Conservation (phyloP, 371 early-diverging fungal genomes). For the Lichtheimia hyalospora region DNA sequence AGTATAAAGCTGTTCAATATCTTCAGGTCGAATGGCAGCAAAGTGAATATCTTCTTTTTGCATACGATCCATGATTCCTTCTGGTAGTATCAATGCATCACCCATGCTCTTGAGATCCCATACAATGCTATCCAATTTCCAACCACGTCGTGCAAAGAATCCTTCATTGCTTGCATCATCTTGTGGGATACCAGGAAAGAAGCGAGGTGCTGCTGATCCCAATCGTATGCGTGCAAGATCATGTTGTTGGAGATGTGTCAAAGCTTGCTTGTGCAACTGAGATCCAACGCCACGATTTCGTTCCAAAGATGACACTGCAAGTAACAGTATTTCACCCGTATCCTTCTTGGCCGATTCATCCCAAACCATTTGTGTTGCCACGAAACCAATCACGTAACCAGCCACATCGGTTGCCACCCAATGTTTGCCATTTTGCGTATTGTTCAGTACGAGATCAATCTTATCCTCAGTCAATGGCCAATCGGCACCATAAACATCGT, state of each 20-base stretch:
- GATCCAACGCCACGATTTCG: conserved; percentile 36
- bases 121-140: conserved; percentile 16
- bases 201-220: conserved; percentile 48
- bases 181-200: conserved; percentile 47
- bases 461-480: conserved; percentile 33
- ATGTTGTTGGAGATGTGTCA: conserved; percentile 22
- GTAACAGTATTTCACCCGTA: conserved; percentile 32
- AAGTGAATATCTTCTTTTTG: conserved; percentile 34
- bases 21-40: conserved; percentile 23
- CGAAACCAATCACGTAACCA: conserved; percentile 35
- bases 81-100: conserved; percentile 24
- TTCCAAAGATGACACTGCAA: conserved; percentile 32
- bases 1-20: conserved; percentile 27
- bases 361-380: conserved; percentile 25
- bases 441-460: conserved; percentile 23
- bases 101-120: conserved; percentile 37
- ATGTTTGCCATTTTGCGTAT: conserved; percentile 17
- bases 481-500: conserved; percentile 8
- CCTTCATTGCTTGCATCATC: conserved; percentile 15
- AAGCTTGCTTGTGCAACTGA: conserved; percentile 26
- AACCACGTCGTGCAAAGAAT: conserved; percentile 44
- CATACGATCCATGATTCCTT: conserved; percentile 26
- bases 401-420: conserved; percentile 19
- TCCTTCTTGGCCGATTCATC: conserved; percentile 2
- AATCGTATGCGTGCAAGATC: conserved; percentile 12